Conservation (phyloP, 257 asterid genomes). For the Solanum bulbocastanum region DNA sequence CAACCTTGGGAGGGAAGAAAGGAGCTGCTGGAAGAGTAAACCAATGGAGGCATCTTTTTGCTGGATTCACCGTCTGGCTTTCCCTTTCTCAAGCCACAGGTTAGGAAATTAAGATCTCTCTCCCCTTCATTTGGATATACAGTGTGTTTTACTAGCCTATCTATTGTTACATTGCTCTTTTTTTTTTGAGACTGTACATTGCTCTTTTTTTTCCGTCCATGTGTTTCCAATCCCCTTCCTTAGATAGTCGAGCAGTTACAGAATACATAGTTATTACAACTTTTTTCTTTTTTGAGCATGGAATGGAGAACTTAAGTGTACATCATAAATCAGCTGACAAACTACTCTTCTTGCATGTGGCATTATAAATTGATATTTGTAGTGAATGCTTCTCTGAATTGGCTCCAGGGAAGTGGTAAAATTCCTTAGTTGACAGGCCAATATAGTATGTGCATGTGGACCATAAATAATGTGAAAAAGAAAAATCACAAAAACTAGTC, state of each 20-base stretch:
- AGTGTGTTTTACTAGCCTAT: not conserved
- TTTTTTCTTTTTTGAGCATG: not conserved
- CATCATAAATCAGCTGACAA: not conserved
- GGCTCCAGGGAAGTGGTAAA: not conserved
- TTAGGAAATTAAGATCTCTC: constrained; percentile 3
- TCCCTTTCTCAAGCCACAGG: constrained; percentile 81
- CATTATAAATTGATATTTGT: not conserved
- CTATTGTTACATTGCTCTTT: not conserved
- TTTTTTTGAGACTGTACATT: not conserved
- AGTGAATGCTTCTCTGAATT: not conserved
- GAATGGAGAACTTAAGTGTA: not conserved
- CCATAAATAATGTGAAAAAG: not conserved
- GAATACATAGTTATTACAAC: not conserved
- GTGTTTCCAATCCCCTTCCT: not conserved
- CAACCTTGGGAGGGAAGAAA: constrained; percentile 68
- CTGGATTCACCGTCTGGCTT: constrained; percentile 86
- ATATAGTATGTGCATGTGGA: not conserved
- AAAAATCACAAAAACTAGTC: not conserved
- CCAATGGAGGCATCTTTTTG: constrained; percentile 76
- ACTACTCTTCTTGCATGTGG: not conserved
- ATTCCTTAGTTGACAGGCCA: not conserved
- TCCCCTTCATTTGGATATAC: not conserved
- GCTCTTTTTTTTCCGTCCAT: not conserved
- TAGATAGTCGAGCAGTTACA: not conserved
- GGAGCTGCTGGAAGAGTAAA: constrained; percentile 60